Base-by-base conservation (phyloP, 371 early-diverging fungal genomes). In the Syncephalastrum racemosum region DNA sequence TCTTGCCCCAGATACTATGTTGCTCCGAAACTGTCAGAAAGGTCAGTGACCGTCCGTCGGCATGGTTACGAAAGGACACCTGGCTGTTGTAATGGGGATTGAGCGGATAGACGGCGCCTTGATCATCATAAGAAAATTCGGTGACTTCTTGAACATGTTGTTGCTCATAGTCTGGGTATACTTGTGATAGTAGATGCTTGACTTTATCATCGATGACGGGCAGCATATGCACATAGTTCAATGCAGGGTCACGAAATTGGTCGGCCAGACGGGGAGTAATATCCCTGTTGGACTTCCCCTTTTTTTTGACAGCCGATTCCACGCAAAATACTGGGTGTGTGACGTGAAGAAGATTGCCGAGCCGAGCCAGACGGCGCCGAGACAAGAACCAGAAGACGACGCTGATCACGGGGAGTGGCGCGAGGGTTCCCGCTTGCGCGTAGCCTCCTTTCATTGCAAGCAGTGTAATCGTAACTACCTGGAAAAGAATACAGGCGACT, bases 331-430 rank as follows among this genome's bases (percentile, higher is more conserved):
- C 3, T 40, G 45, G 6, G 60, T 60, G 39, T 55, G 39, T 23
- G 60, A 66, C 7, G 44, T 48, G 15, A 52, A 46, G 52, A 22
- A 48, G 41, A 45, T 19, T 68, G 68, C 66, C 53, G 45, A 40
- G 36, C 36, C 40, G 50, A 19, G 56, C 54, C 50, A 72, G 56
- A 48, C 83, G 65, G 48, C 75, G 68, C 14, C 62, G 42, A 54
- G 82, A 71, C 46, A 69, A 67, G 27, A 85, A 57, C 66, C 86
- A 87, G 54, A 80, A 81, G 4, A 64, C 45, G 27, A 77, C 31
- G 4, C 88, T 87, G 40, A 90, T 42, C 39, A 87, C 46, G 1
- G 88, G 85, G 47, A 89, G 67, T 12, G 90, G 88, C 23, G 81
- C 59, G 15, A 86, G 25, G 15, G 68, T 70, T 43, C 79, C 67